Percentiles rank a stretch among this genome's conserved stretches.
These are phyloP conservation scores for Fonsecaea pedrosoi DNA, from an alignment of 2,329 filamentous ascomycete genomes.

Conservation along the genomic window DNA sequence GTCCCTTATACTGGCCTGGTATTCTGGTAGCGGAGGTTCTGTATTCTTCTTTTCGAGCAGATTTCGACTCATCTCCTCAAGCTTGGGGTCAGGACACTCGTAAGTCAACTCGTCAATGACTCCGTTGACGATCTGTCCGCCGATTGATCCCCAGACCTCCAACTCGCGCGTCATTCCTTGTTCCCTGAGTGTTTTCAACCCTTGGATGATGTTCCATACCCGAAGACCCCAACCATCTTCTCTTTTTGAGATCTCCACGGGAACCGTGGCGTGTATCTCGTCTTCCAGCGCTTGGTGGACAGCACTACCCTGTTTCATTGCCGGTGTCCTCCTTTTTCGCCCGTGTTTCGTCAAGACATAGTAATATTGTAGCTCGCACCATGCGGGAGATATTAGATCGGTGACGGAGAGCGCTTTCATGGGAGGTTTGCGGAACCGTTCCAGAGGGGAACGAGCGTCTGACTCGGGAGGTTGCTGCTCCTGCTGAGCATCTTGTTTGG, in stretches of 20 bases:
- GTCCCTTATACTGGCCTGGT: slow-evolving; percentile 55
- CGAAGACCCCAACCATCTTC: slow-evolving; percentile 83
- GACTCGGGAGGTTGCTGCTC: slow-evolving; percentile 26
- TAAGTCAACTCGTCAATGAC: slow-evolving; percentile 87
- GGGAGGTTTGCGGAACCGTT: slow-evolving; percentile 78
- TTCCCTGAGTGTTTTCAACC: slow-evolving; percentile 74
- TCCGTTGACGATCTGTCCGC: slow-evolving; percentile 84
- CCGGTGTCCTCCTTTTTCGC: slow-evolving; percentile 73
- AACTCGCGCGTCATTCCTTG: slow-evolving; percentile 76
- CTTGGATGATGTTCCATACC: slow-evolving; percentile 91
- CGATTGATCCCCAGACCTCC: slow-evolving; percentile 83
- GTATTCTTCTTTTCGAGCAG: slow-evolving; percentile 63
- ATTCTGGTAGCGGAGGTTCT: slow-evolving; percentile 51
- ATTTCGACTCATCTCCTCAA: slow-evolving; percentile 65
- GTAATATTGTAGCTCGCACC: slow-evolving; percentile 95
- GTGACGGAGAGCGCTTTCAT: slow-evolving; percentile 84
- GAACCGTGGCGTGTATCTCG: slow-evolving; percentile 78
- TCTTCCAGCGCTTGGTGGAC: slow-evolving; percentile 86
- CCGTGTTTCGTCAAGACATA: slow-evolving; percentile 82
- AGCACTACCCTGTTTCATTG: slow-evolving; percentile 81
- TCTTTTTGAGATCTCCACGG: slow-evolving; percentile 72
- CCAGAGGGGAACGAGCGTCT: slow-evolving; percentile 68
- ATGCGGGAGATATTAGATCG: slow-evolving; percentile 85
- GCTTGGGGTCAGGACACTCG: slow-evolving; percentile 73
- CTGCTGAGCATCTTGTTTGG: slow-evolving; percentile 22